A percentile compares a stretch with the other conserved stretches of the same genome.
phyloP scores from a whole-genome alignment of 345 rosid genomes.

The Eucalyptus fibrosa region DNA sequence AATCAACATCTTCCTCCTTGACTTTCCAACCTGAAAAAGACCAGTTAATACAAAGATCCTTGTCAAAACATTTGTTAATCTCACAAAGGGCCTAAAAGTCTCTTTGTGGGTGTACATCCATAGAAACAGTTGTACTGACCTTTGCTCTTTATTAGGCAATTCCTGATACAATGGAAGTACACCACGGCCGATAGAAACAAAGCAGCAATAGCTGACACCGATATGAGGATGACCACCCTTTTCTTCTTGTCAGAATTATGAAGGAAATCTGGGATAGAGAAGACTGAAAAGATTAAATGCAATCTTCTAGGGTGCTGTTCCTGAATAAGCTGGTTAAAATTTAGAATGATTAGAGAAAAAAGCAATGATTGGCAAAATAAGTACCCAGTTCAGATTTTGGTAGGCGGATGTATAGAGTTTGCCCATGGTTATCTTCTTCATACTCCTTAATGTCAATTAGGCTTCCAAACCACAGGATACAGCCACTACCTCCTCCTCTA shows the following conservation, averaged over 20 bases:
- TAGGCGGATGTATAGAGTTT: no score
- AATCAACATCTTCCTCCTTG: no score
- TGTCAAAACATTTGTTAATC: no score
- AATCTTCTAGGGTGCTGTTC: no score
- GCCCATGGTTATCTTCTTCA: no score
- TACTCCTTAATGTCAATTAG: no score
- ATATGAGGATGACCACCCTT: neutral
- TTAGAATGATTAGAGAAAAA: neutral
- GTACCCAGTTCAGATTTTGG: neutral
- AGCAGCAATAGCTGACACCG: neutral
- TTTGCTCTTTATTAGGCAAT: neutral
- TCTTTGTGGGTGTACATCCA: neutral
- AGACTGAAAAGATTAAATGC: neutral
- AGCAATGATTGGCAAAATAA: neutral
- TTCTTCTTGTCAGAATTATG: neutral
- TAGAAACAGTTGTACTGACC: neutral
- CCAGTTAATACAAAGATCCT: no score
- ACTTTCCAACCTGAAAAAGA: no score
- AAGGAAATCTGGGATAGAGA: neutral
- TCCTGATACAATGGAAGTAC: neutral
- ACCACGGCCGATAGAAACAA: neutral
- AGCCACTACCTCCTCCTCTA: no score
- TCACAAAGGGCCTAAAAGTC: neutral
- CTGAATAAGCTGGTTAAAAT: neutral
- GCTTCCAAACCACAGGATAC: no score